These are phyloP conservation scores for Pyrenochaeta sp. DNA, from an alignment of 2,329 filamentous ascomycete species.

Conservation along the genomic window DNA sequence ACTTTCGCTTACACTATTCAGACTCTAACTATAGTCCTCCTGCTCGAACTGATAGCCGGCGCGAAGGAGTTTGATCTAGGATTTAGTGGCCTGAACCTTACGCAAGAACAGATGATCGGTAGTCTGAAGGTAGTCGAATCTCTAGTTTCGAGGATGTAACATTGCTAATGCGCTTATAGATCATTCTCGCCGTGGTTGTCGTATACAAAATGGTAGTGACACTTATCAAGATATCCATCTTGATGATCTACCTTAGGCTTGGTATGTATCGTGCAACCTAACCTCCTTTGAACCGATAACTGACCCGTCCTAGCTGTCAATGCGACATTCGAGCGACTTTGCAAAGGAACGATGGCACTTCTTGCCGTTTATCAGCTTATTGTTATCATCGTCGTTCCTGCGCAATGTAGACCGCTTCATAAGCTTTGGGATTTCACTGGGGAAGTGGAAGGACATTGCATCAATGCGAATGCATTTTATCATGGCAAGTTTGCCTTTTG, in stretches of 20 bases:
- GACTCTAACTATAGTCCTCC: conserved; percentile 21
- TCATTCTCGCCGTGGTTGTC: conserved; percentile 25
- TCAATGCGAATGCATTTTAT: conserved; percentile 38
- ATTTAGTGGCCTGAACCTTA: conserved; percentile 24
- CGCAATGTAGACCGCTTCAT: conserved; percentile 38
- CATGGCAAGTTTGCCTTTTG: conserved; percentile 25
- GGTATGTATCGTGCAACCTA: conserved; percentile 24
- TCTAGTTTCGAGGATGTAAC: not conserved
- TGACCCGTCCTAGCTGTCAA: conserved; percentile 24
- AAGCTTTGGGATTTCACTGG: conserved; percentile 40
- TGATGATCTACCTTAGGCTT: conserved; percentile 42
- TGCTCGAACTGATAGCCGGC: conserved; percentile 16
- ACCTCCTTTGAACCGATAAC: not conserved
- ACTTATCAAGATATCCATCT: conserved; percentile 41
- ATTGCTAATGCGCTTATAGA: conserved; percentile 10
- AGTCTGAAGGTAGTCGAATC: conserved; percentile 19
- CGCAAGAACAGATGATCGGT: conserved; percentile 14
- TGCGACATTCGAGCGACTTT: conserved; percentile 27
- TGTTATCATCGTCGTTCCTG: conserved; percentile 28
- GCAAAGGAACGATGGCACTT: conserved; percentile 32
- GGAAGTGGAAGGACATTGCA: conserved; percentile 33
- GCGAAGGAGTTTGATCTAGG: conserved; percentile 22
- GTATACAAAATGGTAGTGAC: conserved; percentile 32
- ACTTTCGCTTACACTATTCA: conserved; percentile 6
- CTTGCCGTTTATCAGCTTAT: conserved; percentile 24